phyloP scores from a whole-genome alignment of 108 stramenopile genomes.

The Cyclostephanos tholiformis region DNA sequence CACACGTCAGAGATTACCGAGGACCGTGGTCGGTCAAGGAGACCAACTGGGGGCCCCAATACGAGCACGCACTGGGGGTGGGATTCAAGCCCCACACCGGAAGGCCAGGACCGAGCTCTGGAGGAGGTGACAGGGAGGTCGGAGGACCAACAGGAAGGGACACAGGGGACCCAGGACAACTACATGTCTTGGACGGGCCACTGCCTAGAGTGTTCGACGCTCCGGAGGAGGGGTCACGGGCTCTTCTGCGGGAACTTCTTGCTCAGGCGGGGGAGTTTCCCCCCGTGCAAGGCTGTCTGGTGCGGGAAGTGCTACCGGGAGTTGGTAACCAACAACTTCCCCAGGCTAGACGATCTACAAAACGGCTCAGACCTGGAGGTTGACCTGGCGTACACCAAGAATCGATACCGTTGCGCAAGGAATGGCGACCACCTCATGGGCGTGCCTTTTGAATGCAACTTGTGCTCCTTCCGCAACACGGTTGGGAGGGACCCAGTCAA shows the following conservation, averaged over 20 bases:
- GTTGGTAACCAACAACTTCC: conserved; percentile 14
- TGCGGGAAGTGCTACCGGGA: conserved; percentile 52
- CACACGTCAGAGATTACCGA: not conserved
- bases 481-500: conserved; percentile 12
- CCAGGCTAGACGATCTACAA: conserved; percentile 15
- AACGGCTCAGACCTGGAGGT: not conserved
- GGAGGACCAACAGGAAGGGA: conserved; percentile 2
- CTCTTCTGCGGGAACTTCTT: conserved; percentile 15
- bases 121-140: too few species aligned
- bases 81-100: not conserved
- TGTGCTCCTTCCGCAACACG: conserved; percentile 42
- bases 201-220: not conserved
- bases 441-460: too few species aligned
- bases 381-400: too few species aligned
- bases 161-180: not conserved
- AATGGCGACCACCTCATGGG: too few species aligned
- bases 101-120: conserved; percentile 6
- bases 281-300: too few species aligned
- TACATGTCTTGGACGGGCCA: conserved; percentile 10
- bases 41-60: not conserved
- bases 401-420: too few species aligned
- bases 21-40: not conserved
- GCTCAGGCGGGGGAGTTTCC: conserved; percentile 5
- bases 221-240: conserved; percentile 3
- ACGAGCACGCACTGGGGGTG: not conserved